Percentiles rank a stretch among this genome's conserved stretches.
These are phyloP conservation scores for Cryphonectria carpinicola DNA, from an alignment of 2,329 filamentous ascomycete genomes.

Conservation along the genomic window DNA sequence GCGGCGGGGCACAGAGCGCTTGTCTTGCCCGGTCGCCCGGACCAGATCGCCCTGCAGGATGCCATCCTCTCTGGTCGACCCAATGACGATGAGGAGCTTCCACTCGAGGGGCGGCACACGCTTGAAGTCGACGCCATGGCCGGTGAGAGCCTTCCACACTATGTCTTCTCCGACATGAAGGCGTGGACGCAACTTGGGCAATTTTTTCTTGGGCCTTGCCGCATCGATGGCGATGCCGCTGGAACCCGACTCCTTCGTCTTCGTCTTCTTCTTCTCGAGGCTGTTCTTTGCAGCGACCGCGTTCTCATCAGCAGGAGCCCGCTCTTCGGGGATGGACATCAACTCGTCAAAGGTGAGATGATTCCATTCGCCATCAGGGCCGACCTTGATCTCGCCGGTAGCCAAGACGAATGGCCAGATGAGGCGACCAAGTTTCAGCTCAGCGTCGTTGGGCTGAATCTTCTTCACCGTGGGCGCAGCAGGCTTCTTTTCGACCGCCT, in stretches of 20 bases:
- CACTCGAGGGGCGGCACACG: slow-evolving; percentile 62
- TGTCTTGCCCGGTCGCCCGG: slow-evolving; percentile 62
- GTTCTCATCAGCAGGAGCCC: neutral
- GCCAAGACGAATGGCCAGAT: slow-evolving; percentile 47
- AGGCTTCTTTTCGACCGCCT: slow-evolving; percentile 11
- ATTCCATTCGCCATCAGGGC: slow-evolving; percentile 41
- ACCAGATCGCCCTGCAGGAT: slow-evolving; percentile 65
- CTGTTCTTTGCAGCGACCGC: slow-evolving; percentile 21
- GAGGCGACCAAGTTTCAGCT: slow-evolving; percentile 43
- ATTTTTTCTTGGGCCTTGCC: slow-evolving; percentile 11
- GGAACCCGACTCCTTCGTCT: neutral
- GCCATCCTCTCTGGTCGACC: slow-evolving; percentile 55
- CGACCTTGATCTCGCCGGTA: slow-evolving; percentile 47
- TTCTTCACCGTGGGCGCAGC: slow-evolving; percentile 14
- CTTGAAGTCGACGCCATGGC: slow-evolving; percentile 62
- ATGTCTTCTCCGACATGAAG: slow-evolving; percentile 58
- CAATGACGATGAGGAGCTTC: slow-evolving; percentile 61
- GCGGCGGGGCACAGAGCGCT: slow-evolving; percentile 64
- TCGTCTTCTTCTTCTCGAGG: slow-evolving; percentile 13
- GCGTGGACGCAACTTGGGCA: slow-evolving; percentile 34
- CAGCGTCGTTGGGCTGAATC: slow-evolving; percentile 33
- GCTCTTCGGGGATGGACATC: slow-evolving; percentile 42
- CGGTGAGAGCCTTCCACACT: slow-evolving; percentile 63
- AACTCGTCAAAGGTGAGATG: slow-evolving; percentile 45
- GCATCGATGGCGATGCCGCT: slow-evolving; percentile 6